phyloP scores from a whole-genome alignment of 1,139 yeast species.

The Lodderomyces pseudojiufengensis region DNA sequence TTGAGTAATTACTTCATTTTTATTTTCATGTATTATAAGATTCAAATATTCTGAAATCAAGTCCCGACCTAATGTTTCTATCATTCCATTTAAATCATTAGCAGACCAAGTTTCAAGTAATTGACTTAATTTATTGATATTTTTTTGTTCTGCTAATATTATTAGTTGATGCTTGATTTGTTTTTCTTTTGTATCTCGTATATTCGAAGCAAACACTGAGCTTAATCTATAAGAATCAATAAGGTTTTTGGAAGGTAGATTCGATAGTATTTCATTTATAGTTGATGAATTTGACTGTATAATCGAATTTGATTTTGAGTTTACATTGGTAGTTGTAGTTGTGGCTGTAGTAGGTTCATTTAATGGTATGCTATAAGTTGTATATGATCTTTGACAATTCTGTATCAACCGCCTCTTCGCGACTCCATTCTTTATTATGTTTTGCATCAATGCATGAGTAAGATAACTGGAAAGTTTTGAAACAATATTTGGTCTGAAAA shows the following conservation, averaged over 20 bases:
- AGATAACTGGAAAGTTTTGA: too few relatives aligned
- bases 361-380: conserved; percentile 6
- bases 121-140: conserved; percentile 8
- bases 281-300: conserved; percentile 3
- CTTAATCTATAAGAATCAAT: conserved; percentile 9
- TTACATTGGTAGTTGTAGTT: too few relatives aligned
- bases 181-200: conserved; percentile 1
- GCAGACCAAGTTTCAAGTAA: conserved; percentile 15
- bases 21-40: conserved; percentile 4
- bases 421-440: too few relatives aligned
- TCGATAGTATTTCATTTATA: conserved; percentile 3
- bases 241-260: conserved; percentile 10
- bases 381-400: conserved; percentile 2
- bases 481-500: not conserved
- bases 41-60: conserved; percentile 17
- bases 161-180: conserved; percentile 10
- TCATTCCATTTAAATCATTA: conserved; percentile 24
- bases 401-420: not conserved
- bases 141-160: conserved; percentile 8
- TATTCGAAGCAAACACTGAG: conserved; percentile 2
- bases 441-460: not conserved
- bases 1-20: conserved; percentile 3
- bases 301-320: not conserved
- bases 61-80: conserved; percentile 21
- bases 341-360: conserved; percentile 3